A percentile compares a stretch with the other conserved stretches of the same genome.
Evolutionary conservation across 2,329 filamentous ascomycete species (phyloP).

Genomic region (Raffaelea ambrosiae): DNA sequence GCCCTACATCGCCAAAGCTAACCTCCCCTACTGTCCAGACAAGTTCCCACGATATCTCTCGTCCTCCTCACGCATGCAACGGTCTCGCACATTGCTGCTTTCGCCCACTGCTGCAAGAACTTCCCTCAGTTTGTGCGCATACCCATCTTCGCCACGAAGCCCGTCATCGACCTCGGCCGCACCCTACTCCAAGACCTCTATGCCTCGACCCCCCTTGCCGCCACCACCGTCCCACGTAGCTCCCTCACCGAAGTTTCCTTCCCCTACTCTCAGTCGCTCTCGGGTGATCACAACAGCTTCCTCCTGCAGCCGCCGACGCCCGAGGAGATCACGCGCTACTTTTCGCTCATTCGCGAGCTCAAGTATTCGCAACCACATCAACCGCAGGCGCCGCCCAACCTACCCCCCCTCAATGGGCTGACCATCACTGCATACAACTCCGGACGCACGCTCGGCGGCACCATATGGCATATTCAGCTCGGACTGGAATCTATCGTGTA

Average conservation of each 20-base stretch:
- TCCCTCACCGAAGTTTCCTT: conserved; percentile 61
- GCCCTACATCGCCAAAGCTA: background rate
- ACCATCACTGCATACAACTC: conserved; percentile 96
- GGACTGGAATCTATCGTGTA: conserved; percentile 96
- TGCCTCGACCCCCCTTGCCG: conserved; percentile 76
- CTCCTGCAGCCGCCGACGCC: conserved; percentile 62
- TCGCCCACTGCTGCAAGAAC: conserved; percentile 94
- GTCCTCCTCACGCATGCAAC: conserved; percentile 94
- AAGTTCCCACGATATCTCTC: conserved; percentile 84
- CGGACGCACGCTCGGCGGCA: conserved; percentile 90
- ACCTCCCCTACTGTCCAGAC: conserved; percentile 52
- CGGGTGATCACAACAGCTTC: conserved; percentile 42
- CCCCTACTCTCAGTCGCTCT: conserved; percentile 42
- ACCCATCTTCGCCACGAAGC: conserved; percentile 87
- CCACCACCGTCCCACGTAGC: conserved; percentile 68
- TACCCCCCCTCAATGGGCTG: conserved; percentile 79
- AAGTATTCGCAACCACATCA: conserved; percentile 98
- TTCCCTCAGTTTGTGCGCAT: conserved; percentile 87
- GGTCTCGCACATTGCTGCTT: conserved; percentile 82
- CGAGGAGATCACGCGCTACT: conserved; percentile 89
- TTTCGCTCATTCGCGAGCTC: conserved; percentile 79
- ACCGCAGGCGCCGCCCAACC: conserved; percentile 77
- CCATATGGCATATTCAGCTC: conserved; percentile 98
- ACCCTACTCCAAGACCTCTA: conserved; percentile 90
- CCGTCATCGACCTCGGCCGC: conserved; percentile 86